A percentile compares a stretch with the other conserved stretches of the same genome.
These are phyloP conservation scores for Lunasporangiospora selenospora DNA, from an alignment of 192 early-diverging fungal species.

Conservation along the genomic window DNA sequence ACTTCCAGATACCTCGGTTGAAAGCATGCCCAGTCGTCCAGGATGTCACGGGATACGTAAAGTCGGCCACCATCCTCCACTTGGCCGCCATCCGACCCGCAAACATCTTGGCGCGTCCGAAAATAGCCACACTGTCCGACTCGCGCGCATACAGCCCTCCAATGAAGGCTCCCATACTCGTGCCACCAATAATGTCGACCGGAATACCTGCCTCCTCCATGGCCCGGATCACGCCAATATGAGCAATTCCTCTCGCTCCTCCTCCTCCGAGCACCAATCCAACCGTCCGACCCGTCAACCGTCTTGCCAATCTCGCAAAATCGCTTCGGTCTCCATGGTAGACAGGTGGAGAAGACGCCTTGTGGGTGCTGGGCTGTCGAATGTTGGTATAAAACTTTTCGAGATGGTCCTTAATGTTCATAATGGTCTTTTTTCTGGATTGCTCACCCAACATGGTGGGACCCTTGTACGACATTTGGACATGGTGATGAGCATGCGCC, in stretches of 20 bases:
- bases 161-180: conserved; percentile 95
- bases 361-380: conserved; percentile 52
- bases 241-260: conserved; percentile 93
- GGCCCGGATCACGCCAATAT: conserved; percentile 91
- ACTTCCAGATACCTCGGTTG: conserved; percentile 96
- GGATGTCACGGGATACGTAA: conserved; percentile 94
- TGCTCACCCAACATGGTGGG: conserved; percentile 49
- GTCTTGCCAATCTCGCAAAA: conserved; percentile 82
- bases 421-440: conserved; percentile 60
- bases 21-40: conserved; percentile 95
- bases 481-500: conserved; percentile 98
- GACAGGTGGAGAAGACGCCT: conserved; percentile 21
- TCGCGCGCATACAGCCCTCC: conserved; percentile 92
- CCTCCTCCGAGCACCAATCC: conserved; percentile 97
- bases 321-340: conserved; percentile 52
- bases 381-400: conserved; percentile 68
- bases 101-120: conserved; percentile 89
- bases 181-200: conserved; percentile 98
- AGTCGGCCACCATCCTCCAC: conserved; percentile 91
- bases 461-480: conserved; percentile 73
- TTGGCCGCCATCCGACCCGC: conserved; percentile 76
- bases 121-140: conserved; percentile 85
- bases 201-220: conserved; percentile 98
- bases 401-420: conserved; percentile 67
- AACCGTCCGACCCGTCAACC: conserved; percentile 91